Base-by-base conservation (phyloP, 2,329 filamentous ascomycete species). In the Aureobasidium pullulans region DNA sequence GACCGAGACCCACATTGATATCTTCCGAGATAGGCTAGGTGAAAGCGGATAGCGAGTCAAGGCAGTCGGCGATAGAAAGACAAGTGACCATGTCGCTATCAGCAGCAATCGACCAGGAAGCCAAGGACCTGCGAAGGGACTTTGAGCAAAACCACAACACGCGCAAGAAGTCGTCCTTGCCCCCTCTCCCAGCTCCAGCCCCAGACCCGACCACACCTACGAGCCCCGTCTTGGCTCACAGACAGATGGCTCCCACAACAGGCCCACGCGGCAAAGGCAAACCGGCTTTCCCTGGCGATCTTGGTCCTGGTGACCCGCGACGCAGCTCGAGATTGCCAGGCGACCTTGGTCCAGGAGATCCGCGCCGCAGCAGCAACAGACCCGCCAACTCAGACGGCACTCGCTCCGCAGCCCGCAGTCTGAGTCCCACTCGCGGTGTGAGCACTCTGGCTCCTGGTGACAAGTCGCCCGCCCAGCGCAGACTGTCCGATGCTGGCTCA, bases 211-310 rank as follows among this genome's bases (percentile, higher is more conserved):
- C 32, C n/a, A 31, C 42, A 4, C 54, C 42, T 13, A 48, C 54
- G 8, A 57, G 42, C 7, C 54, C 54, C 3, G 43, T 48, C 42
- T 40, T 34, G 28, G 11, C 43, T 23, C 9, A 31, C 34, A 11
- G 32, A 8, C 19, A 8, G n/a, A 57, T 57, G 53, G 42, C 53
- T 47, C 40, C 42, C 13, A 47, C 34, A 7, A 4, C 42, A 9
- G 28, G 9, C 6, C 19, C 39, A 2, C 54, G 54, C 28, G 11
- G n/a, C 15, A 67, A 67, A 42, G 11, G n/a, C 15, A 67, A 67
- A 42, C 65, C 71, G 10, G 62, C 64, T 31, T 62, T 73, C n/a
- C 71, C 71, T 7, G 71, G 71, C 16, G 71, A 73, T 60, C 65
- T 72, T 4, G 71, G 71, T 15, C 64, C 70, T 5, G 69, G 65